phyloP scores from a whole-genome alignment of 345 rosid genomes.

The Arabis hirsuta region DNA sequence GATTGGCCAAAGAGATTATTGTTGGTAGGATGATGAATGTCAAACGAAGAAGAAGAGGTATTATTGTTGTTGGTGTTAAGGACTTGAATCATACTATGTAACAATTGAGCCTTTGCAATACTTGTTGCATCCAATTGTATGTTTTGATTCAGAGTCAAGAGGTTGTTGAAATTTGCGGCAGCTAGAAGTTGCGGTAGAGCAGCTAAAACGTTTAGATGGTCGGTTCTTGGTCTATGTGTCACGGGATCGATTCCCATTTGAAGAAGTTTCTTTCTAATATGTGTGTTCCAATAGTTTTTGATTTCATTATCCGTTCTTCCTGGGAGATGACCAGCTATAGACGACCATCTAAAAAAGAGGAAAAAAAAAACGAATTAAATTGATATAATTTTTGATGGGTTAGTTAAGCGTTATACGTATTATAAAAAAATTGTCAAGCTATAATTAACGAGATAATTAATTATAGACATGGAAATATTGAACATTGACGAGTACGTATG shows the following conservation, averaged over 20 bases:
- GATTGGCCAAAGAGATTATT: constrained; percentile 37
- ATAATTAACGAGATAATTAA: constrained; percentile 11
- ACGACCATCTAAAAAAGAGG: constrained; percentile 41
- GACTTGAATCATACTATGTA: constrained; percentile 56
- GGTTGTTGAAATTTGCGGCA: constrained; percentile 55
- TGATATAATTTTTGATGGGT: constrained; percentile 18
- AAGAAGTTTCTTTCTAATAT: constrained; percentile 45
- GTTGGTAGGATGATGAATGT: constrained; percentile 42
- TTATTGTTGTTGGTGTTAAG: constrained; percentile 35
- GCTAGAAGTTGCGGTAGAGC: constrained; percentile 61
- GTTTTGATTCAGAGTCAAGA: constrained; percentile 45
- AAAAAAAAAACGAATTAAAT: neutral
- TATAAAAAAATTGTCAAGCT: constrained; percentile 3
- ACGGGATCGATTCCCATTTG: constrained; percentile 45
- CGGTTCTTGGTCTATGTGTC: constrained; percentile 46
- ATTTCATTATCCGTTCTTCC: constrained; percentile 49
- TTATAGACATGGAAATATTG: constrained; percentile 8
- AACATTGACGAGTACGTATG: constrained; percentile 37
- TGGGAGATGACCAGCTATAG: constrained; percentile 47
- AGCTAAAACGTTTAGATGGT: constrained; percentile 56
- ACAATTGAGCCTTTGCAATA: constrained; percentile 58
- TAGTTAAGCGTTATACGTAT: constrained; percentile 31
- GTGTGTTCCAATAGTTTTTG: constrained; percentile 46
- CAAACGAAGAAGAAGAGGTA: constrained; percentile 38
- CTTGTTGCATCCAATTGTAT: constrained; percentile 57